These are phyloP conservation scores for Stagonosporopsis cucurbitacearum DNA, from an alignment of 2,329 filamentous ascomycete genomes.

Conservation along the genomic window DNA sequence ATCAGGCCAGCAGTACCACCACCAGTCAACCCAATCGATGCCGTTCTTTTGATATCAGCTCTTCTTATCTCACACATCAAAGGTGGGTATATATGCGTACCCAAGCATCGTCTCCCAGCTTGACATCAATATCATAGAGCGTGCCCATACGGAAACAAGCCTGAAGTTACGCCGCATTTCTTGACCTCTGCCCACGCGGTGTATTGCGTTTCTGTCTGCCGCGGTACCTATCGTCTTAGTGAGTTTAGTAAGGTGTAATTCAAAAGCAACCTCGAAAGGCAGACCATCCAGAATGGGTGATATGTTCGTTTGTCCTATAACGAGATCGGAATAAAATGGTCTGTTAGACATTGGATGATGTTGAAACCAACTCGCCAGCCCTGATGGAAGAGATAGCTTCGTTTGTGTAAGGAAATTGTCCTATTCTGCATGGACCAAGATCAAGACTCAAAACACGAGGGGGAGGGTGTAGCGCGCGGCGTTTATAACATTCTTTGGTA, in stretches of 20 bases:
- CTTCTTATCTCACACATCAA: no score
- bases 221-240: not conserved
- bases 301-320: not conserved
- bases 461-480: not conserved
- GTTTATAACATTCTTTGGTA: not conserved
- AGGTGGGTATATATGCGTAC: slow-evolving; percentile 15
- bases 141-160: slow-evolving; percentile 37
- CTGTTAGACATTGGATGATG: not conserved
- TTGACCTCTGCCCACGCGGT: slow-evolving; percentile 39
- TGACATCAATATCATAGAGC: slow-evolving; percentile 36
- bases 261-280: not conserved
- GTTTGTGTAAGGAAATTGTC: not conserved
- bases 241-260: not conserved
- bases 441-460: not conserved
- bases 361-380: not conserved
- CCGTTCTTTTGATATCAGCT: slow-evolving; percentile 1
- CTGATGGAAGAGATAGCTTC: not conserved
- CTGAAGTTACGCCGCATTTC: slow-evolving; percentile 37
- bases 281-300: not conserved
- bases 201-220: slow-evolving; percentile 18
- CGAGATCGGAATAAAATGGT: no score
- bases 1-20: slow-evolving; percentile 37
- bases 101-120: slow-evolving; percentile 36
- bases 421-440: not conserved
- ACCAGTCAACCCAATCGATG: slow-evolving; percentile 13